These are phyloP conservation scores for Alloteropsis angusta DNA, from an alignment of 202 grass and related monocot genomes.

Conservation along the genomic window DNA sequence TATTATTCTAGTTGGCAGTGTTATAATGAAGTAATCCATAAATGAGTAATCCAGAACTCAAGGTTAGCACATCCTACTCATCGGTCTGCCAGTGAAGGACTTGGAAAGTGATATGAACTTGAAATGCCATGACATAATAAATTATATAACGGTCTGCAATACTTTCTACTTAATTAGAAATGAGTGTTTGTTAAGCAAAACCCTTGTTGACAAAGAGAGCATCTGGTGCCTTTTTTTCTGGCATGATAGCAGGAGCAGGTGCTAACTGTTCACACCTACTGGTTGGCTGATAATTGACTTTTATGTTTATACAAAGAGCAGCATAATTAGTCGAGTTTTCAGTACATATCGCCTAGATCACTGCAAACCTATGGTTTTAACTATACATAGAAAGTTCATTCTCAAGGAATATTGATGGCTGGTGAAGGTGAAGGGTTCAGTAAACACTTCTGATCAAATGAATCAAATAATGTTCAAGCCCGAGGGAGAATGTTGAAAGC, in stretches of 20 bases:
- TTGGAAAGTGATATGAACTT: neutral
- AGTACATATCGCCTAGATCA: neutral
- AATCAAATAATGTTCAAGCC: neutral
- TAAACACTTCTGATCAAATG: neutral
- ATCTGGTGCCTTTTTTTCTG: neutral
- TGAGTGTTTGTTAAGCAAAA: slow-evolving; percentile 17
- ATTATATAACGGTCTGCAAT: neutral
- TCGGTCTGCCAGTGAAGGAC: neutral
- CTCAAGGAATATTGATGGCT: neutral
- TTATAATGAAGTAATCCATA: neutral
- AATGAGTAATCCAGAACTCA: neutral
- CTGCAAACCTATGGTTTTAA: neutral
- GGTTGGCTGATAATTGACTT: neutral
- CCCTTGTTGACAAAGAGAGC: slow-evolving; percentile 7
- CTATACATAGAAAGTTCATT: neutral
- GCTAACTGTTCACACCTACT: slow-evolving; percentile 6
- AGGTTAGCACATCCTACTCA: neutral
- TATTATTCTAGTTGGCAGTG: neutral
- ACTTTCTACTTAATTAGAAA: neutral
- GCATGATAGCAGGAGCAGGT: neutral
- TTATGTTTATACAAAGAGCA: neutral
- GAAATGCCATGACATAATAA: neutral
- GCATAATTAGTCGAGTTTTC: neutral
- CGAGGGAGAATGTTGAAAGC: neutral
- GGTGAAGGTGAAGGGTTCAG: neutral